Conservation (phyloP, 1,284 basidiomycete species). For the Cutaneotrichosporon sp. region DNA sequence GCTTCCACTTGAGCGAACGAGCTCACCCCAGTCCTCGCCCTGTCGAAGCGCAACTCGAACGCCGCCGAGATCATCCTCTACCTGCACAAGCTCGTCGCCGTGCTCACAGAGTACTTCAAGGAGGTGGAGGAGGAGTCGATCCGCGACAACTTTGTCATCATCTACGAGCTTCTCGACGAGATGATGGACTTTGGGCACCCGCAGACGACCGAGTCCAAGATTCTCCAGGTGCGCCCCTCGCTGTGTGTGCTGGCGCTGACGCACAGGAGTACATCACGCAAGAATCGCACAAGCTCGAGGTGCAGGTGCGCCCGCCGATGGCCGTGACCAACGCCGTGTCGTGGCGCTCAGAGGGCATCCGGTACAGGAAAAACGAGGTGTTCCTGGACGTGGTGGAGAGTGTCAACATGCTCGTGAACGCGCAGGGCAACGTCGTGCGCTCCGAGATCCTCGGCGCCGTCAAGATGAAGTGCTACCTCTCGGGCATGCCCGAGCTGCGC, state of each 20-base stretch:
- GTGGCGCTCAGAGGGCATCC: conserved; percentile 96
- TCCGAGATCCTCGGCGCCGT: conserved; percentile 96
- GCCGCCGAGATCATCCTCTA: conserved; percentile 96
- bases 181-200: conserved; percentile 99
- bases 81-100: conserved; percentile 78
- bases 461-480: conserved; percentile 99
- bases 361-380: conserved; percentile 98
- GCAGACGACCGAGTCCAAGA: conserved; percentile 99
- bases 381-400: conserved; percentile 98
- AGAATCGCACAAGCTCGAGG: conserved; percentile 96
- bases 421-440: conserved; percentile 94
- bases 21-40: conserved; percentile 71
- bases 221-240: conserved; percentile 67
- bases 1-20: neutral
- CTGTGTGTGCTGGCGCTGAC: conserved; percentile 58
- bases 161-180: conserved; percentile 96
- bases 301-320: conserved; percentile 94
- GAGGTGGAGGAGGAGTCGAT: conserved; percentile 99
- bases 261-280: conserved; percentile 98
- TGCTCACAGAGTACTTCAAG: conserved; percentile 96
- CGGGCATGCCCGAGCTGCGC: conserved; percentile 96
- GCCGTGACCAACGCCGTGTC: conserved; percentile 98
- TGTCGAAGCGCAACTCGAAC: conserved; percentile 95
- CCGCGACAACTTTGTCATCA: conserved; percentile 97
- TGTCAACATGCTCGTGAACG: conserved; percentile 95